These are phyloP conservation scores for Fusarium austroafricanum DNA, from an alignment of 2,329 filamentous ascomycete genomes.

Conservation along the genomic window DNA sequence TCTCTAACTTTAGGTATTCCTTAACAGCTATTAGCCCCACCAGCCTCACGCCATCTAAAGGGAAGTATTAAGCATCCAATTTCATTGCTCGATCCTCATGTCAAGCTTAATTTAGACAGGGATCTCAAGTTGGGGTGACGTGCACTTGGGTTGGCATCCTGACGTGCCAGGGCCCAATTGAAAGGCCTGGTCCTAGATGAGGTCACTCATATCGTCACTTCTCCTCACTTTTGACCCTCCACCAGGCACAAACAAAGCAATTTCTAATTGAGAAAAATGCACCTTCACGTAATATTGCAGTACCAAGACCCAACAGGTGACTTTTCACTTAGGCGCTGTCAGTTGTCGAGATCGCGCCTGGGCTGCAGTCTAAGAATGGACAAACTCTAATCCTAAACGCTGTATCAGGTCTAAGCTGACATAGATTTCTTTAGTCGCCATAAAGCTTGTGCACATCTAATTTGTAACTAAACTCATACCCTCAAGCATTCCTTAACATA, in stretches of 20 bases:
- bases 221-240: constrained; percentile 1
- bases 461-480: no score
- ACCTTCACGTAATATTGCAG: constrained; percentile 19
- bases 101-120: constrained; percentile 22
- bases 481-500: no score
- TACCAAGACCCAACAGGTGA: constrained; percentile 5
- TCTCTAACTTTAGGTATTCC: no score
- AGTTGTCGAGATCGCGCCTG: constrained; percentile 4
- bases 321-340: neutral
- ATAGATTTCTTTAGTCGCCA: neutral
- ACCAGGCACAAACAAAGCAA: constrained; percentile 14
- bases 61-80: neutral
- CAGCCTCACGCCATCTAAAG: no score
- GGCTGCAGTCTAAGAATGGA: neutral
- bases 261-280: constrained; percentile 11
- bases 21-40: no score
- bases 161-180: constrained; percentile 20
- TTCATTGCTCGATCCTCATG: constrained; percentile 15
- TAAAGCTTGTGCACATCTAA: no score
- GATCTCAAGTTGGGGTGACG: constrained; percentile 19
- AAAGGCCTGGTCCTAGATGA: constrained; percentile 23
- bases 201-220: constrained; percentile 42
- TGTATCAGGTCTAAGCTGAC: neutral
- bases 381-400: constrained; percentile 4
- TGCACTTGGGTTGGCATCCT: constrained; percentile 4